Base-by-base conservation (phyloP, 306 rosid genomes). In the Lathyrus oleraceus region DNA sequence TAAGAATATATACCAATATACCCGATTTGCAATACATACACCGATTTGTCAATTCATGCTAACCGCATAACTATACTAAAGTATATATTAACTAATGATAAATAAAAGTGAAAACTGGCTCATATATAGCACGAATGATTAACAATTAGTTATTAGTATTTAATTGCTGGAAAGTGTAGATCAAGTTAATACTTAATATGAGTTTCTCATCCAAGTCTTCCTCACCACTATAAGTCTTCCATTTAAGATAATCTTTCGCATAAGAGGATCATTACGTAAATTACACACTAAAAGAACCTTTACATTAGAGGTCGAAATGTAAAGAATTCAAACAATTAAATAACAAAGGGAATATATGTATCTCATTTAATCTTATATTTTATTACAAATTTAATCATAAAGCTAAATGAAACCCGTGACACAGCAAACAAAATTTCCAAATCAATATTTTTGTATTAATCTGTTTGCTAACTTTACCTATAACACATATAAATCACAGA, bases 41-140 rank as follows among this genome's bases (percentile, higher is more conserved):
- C 6, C 39, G 5, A 71, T 57, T 40, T 19, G 73, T 53, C 30
- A 69, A 77, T 48, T 56, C 27, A 62, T 56, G 9, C 19, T 20
- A 45, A 7, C 61, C 76, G 21, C 61, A 19, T 19, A 70, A 40
- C 44, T n/a, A 30, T 59, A 30, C 8, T 57, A n/a, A n/a, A n/a
- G n/a, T n/a, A 25, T 25, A 25, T 0, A 58, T 19, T 11, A 45
- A 35, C 39, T 5, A 42, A 15, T 30, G 9, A 25, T 25, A 25
- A 25, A 30, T 32, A 28, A 10, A 48, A 21, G 63, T 35, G 20
- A 73, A 25, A 51, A 17, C 20, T 1, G 23, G 25, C 13, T 19
- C 51, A 40, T 35, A 16, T 48, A 16, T 6, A 60, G 8, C 0
- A 58, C 4, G 7, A 3, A 58, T 28, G 20, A 58, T n/a, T 28